Evolutionary conservation across 768 basidiomycete species (phyloP).

Genomic region (Lactarius evosmus): DNA sequence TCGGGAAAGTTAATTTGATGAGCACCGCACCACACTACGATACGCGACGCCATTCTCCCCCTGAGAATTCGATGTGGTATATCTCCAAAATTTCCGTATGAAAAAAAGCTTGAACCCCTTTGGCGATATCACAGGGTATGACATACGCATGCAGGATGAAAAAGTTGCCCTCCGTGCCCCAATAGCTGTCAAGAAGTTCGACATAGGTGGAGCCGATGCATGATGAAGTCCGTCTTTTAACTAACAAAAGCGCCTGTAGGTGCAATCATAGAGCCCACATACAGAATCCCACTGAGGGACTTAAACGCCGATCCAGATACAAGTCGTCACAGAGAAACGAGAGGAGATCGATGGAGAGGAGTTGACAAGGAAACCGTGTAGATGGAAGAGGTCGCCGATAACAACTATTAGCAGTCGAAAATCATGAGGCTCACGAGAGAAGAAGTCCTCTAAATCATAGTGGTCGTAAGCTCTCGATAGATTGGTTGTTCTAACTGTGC

Average conservation of each 20-base stretch:
- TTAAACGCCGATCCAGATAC: background rate
- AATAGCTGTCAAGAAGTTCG: too few species aligned
- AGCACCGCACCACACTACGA: background rate
- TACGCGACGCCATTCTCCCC: background rate
- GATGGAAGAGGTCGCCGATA: too few species aligned
- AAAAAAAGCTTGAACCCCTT: background rate
- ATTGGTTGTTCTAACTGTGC: too few species aligned
- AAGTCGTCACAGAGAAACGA: background rate
- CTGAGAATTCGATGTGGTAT: background rate
- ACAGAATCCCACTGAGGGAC: background rate
- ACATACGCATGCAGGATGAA: background rate
- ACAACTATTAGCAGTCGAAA: too few species aligned
- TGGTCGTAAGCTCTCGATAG: too few species aligned
- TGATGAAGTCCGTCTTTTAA: background rate
- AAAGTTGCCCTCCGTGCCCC: too few species aligned
- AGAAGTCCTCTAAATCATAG: too few species aligned
- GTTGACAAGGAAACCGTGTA: background rate
- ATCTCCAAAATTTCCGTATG: background rate
- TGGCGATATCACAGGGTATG: background rate
- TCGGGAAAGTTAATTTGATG: background rate
- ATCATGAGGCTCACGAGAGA: too few species aligned
- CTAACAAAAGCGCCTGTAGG: background rate
- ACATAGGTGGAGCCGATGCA: background rate
- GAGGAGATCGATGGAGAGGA: background rate
- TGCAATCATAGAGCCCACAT: background rate